These are phyloP conservation scores for Hericium alpestre DNA, from an alignment of 768 basidiomycete species.

Conservation along the genomic window DNA sequence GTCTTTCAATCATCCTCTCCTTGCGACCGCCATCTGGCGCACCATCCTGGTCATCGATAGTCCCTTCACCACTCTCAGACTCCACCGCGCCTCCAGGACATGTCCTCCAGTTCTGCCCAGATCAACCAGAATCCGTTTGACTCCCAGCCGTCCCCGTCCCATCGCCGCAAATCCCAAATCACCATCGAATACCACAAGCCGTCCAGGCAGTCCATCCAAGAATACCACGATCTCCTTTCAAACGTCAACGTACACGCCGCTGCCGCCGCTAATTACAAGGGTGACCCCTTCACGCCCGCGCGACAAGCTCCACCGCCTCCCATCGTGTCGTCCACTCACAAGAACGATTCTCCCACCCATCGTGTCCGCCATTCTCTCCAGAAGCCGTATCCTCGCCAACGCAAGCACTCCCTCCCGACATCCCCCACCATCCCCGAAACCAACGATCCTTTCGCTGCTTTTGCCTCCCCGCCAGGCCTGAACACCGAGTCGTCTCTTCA, in stretches of 20 bases:
- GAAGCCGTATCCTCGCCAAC: slow-evolving; percentile 23
- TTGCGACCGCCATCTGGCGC: too few relatives aligned
- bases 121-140: slow-evolving; percentile 13
- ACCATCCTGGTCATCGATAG: too few relatives aligned
- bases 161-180: slow-evolving; percentile 12
- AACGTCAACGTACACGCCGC: slow-evolving; percentile 48
- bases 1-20: too few relatives aligned
- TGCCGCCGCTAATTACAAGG: slow-evolving; percentile 30
- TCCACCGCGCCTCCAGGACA: not conserved
- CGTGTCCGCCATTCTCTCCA: slow-evolving; percentile 19
- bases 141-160: slow-evolving; percentile 5
- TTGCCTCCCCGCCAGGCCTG: slow-evolving; percentile 21
- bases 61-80: not conserved
- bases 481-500: slow-evolving; percentile 16
- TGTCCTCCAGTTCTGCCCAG: slow-evolving; percentile 10
- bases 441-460: slow-evolving; percentile 15
- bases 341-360: slow-evolving; percentile 15
- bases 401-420: slow-evolving; percentile 20
- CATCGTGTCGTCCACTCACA: slow-evolving; percentile 18
- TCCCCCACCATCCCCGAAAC: slow-evolving; percentile 32
- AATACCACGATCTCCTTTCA: slow-evolving; percentile 63
- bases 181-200: slow-evolving; percentile 72
- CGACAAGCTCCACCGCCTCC: slow-evolving; percentile 36
- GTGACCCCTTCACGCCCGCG: slow-evolving; percentile 31
- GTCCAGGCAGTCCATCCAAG: slow-evolving; percentile 64